Evolutionary conservation across 140 eudicot genomes (phyloP), one percentile per base, ranked within the genome.

Genomic region (Ambrosia hybrid): DNA sequence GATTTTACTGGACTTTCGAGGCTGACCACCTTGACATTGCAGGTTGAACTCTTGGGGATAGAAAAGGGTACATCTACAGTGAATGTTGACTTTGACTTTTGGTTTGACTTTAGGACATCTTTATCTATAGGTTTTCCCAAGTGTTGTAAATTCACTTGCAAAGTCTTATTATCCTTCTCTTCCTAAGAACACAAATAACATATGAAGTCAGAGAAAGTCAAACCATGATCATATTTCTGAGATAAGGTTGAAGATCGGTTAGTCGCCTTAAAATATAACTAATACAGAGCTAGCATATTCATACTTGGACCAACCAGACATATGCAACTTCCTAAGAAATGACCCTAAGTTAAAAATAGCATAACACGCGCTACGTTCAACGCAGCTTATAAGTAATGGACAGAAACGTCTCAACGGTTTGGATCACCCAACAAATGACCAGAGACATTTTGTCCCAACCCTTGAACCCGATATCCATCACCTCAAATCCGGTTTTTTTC

Each of bases 1-100:
- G 79, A 57, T 70, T 69, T 78, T 55, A 68, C 67, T 21, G 89
- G 90, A 57, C 83, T 87, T 45, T 84, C 92, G 77, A 79, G 83
- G 78, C 72, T 85, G 80, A 80, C 73, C 17, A 86, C 88, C 81
- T 92, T 85, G n/a, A 76, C 79, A 52, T 78, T 82, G 82, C 85
- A 81, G 59, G 81, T 83, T 21, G 94, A 77, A 79, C 68, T 51
- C 34, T 74, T 79, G 3, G 87, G 59, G 33, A 89, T 3, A 30
- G 77, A 58, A 58, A 85, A 76, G 55, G 98, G 89, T 57, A 77
- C 86, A 30, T 88, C 80, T 5, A 85, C 80, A 74, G 61, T 76
- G 57, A 85, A 87, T 21, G 89, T 83, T 59, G 85, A 74, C 38
- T 67, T 73, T 66, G 81, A 77, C 58, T 75, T 41, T 52, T 4